These are phyloP conservation scores for Phlegmacium glaucopus DNA, from an alignment of 768 basidiomycete genomes.

Conservation along the genomic window DNA sequence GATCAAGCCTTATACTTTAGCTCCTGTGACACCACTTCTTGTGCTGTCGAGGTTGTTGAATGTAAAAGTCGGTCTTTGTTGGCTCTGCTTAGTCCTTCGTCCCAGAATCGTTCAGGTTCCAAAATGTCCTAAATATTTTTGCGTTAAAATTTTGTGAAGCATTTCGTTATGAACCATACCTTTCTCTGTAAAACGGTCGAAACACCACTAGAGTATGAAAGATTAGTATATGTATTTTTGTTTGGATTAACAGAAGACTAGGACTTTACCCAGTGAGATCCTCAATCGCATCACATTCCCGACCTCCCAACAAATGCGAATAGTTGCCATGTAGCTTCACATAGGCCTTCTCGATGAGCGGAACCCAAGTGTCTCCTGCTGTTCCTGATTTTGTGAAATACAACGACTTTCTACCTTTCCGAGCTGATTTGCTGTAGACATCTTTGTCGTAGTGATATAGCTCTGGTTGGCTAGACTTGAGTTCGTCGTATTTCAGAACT, in stretches of 20 bases:
- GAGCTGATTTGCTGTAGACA: conserved; percentile 39
- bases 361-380: conserved; percentile 53
- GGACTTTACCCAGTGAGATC: conserved; percentile 50
- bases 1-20: too few relatives aligned
- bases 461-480: conserved; percentile 35
- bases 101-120: conserved; percentile 49
- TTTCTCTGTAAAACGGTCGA: conserved; percentile 41
- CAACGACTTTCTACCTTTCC: conserved; percentile 45
- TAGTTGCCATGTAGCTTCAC: conserved; percentile 53
- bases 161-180: too few relatives aligned
- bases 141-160: too few relatives aligned
- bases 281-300: conserved; percentile 47
- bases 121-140: conserved; percentile 39
- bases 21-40: conserved; percentile 27
- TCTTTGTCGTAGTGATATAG: conserved; percentile 52
- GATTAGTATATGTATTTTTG: too few relatives aligned
- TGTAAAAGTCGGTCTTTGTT: conserved; percentile 50
- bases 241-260: neutral
- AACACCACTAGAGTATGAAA: conserved; percentile 33
- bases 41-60: conserved; percentile 35
- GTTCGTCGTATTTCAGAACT: conserved; percentile 49
- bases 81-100: conserved; percentile 46
- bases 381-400: conserved; percentile 48
- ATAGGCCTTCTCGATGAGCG: conserved; percentile 58
- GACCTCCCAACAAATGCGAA: conserved; percentile 31